Conservation (phyloP, 176 grass and related monocot genomes). For the Aegilops bicornis region DNA sequence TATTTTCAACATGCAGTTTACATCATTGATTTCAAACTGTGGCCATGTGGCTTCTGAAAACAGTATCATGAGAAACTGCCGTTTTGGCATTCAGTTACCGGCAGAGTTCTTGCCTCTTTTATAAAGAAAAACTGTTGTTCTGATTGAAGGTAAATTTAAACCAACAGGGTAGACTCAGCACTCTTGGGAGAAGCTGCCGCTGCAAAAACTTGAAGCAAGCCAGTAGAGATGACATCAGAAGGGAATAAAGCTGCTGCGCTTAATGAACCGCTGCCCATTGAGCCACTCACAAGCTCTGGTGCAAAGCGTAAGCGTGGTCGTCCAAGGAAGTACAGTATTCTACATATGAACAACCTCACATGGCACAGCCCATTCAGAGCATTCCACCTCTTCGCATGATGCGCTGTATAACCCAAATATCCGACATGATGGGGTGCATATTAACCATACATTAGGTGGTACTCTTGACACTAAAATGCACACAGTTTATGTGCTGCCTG, state of each 20-base stretch:
- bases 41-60: neutral
- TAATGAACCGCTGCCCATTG: conserved; percentile 21
- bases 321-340: conserved; percentile 38
- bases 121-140: conserved; percentile 9
- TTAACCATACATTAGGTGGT: conserved; percentile 17
- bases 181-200: conserved; percentile 3
- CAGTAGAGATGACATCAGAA: conserved; percentile 38
- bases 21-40: neutral
- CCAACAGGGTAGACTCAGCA: neutral
- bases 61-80: neutral
- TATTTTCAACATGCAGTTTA: neutral
- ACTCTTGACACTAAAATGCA: neutral
- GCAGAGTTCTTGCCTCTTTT: neutral
- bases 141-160: neutral
- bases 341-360: conserved; percentile 28
- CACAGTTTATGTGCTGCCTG: conserved; percentile 15
- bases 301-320: conserved; percentile 54
- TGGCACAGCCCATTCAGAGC: conserved; percentile 44
- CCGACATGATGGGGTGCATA: conserved; percentile 18
- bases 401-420: conserved; percentile 24
- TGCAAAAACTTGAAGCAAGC: conserved; percentile 1
- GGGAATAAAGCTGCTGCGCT: conserved; percentile 17
- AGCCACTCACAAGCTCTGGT: conserved; percentile 26
- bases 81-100: conserved; percentile 1
- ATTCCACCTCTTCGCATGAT: conserved; percentile 32